These are phyloP conservation scores for Erodium maritimum DNA, from an alignment of 345 rosid species.

Conservation along the genomic window DNA sequence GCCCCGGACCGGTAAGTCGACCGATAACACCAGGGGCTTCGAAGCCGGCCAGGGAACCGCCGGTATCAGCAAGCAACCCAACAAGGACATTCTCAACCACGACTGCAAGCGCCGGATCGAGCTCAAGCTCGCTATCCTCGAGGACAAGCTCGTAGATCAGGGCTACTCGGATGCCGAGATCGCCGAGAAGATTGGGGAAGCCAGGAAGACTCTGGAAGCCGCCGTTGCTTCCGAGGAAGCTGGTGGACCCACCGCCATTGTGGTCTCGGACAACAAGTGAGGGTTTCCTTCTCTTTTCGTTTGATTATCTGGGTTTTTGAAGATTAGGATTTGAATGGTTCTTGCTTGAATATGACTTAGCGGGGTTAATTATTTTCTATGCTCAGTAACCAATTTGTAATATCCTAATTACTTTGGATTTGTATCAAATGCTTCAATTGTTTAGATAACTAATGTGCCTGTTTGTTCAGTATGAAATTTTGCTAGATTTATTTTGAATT, in stretches of 20 bases:
- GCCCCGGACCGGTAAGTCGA: slow-evolving; percentile 56
- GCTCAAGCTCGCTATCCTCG: slow-evolving; percentile 69
- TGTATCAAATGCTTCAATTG: too few species aligned
- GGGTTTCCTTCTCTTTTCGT: background rate
- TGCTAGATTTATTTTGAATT: background rate
- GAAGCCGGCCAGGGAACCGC: slow-evolving; percentile 78
- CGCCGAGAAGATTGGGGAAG: slow-evolving; percentile 66
- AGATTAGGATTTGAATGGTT: background rate
- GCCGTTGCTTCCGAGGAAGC: slow-evolving; percentile 32
- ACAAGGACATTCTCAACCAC: slow-evolving; percentile 78
- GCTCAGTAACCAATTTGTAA: too few species aligned
- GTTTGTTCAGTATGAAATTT: too few species aligned
- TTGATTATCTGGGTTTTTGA: too few species aligned
- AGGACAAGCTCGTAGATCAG: slow-evolving; percentile 66
- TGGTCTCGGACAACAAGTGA: slow-evolving; percentile 25
- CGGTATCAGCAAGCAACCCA: slow-evolving; percentile 71
- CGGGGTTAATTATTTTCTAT: background rate
- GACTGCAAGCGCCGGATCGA: slow-evolving; percentile 90
- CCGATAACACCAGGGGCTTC: slow-evolving; percentile 44
- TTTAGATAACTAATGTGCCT: too few species aligned
- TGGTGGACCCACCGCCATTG: slow-evolving; percentile 20
- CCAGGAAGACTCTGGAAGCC: slow-evolving; percentile 55
- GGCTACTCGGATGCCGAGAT: slow-evolving; percentile 80
- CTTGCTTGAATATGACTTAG: background rate
- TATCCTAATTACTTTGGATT: too few species aligned